Conservation (phyloP, 139 green algal genomes). For the Volvox africanus region DNA sequence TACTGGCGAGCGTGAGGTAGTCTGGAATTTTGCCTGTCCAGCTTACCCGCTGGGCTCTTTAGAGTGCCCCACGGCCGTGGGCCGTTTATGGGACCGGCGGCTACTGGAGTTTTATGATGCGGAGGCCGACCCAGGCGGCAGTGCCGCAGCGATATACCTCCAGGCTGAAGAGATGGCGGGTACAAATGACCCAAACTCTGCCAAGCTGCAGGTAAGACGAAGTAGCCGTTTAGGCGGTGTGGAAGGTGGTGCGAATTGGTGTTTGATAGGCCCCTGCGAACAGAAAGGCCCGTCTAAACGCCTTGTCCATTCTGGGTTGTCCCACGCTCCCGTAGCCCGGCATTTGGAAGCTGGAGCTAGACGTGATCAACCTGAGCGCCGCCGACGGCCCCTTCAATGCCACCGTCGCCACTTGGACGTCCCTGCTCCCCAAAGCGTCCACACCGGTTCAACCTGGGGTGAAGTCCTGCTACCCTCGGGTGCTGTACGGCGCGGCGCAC, state of each 20-base stretch:
- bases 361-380: background rate
- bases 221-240: background rate
- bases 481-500: constrained; percentile 1
- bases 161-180: background rate
- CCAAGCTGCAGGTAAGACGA: background rate
- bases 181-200: background rate
- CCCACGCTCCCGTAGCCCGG: background rate
- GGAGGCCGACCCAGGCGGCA: background rate
- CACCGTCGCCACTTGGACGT: background rate
- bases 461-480: constrained; percentile 21
- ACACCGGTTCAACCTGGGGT: background rate
- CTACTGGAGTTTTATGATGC: background rate
- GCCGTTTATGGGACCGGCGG: constrained; percentile 28
- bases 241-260: too few species aligned
- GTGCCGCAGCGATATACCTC: background rate
- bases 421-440: background rate
- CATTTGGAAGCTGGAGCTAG: constrained; percentile 11
- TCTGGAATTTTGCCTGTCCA: background rate
- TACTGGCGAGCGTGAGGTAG: background rate
- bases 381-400: background rate
- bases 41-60: background rate
- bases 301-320: background rate
- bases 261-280: too few species aligned
- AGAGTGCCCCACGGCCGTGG: background rate
- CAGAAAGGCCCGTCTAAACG: too few species aligned